Conservation (phyloP, 2,329 filamentous ascomycete genomes). For the Arthrobotrys sphaeroides region DNA sequence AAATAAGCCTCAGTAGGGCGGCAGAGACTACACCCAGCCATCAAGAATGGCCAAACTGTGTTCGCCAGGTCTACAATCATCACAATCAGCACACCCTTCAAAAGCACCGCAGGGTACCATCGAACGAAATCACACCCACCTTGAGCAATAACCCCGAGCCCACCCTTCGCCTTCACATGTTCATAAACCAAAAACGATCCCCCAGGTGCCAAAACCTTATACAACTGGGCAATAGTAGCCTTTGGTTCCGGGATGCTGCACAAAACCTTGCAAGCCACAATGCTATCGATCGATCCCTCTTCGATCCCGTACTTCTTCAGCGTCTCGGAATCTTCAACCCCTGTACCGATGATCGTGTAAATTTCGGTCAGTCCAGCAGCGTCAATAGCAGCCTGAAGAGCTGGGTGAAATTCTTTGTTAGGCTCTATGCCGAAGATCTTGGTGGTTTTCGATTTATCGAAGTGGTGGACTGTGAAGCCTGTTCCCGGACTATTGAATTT, state of each 20-base stretch:
- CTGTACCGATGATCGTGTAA: constrained; percentile 65
- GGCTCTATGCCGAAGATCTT: constrained; percentile 69
- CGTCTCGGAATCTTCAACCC: constrained; percentile 61
- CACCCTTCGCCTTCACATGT: constrained; percentile 66
- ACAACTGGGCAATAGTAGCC: constrained; percentile 64
- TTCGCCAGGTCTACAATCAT: constrained; percentile 49
- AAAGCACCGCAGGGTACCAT: neutral
- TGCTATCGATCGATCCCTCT: constrained; percentile 67
- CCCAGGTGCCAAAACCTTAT: constrained; percentile 66
- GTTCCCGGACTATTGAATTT: constrained; percentile 62
- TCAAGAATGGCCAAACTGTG: constrained; percentile 66
- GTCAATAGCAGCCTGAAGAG: constrained; percentile 62
- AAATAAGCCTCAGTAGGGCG: constrained; percentile 64
- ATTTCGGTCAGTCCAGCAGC: constrained; percentile 63
- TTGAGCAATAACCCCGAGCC: constrained; percentile 64
- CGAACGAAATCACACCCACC: constrained; percentile 61
- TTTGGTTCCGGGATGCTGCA: constrained; percentile 65
- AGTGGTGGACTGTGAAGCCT: constrained; percentile 65
- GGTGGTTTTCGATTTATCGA: constrained; percentile 62
- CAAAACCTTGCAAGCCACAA: constrained; percentile 67
- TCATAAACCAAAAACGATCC: constrained; percentile 68
- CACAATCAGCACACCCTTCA: neutral
- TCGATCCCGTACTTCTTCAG: constrained; percentile 64
- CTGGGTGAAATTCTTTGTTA: constrained; percentile 63
- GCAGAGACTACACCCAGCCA: constrained; percentile 66